phyloP scores from a whole-genome alignment of 2,329 filamentous ascomycete genomes.

The Exophiala mesophila region DNA sequence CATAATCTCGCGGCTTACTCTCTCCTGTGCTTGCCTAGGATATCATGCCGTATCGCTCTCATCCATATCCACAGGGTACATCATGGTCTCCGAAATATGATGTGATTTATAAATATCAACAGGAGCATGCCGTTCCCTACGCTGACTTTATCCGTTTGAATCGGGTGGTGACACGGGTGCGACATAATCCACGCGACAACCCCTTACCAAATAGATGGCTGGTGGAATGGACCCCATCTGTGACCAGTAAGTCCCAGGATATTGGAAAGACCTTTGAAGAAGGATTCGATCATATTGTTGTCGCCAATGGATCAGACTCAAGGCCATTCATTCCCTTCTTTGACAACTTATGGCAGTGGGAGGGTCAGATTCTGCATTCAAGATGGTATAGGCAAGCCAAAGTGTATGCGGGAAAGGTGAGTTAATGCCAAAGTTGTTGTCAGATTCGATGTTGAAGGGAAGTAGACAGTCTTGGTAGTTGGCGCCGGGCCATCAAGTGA shows the following conservation, averaged over 20 bases:
- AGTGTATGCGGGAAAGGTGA: constrained; percentile 9
- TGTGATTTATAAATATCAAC: constrained; percentile 11
- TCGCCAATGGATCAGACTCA: constrained; percentile 10
- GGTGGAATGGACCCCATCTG: constrained; percentile 10
- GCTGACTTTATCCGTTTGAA: constrained; percentile 5
- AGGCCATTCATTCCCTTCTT: constrained; percentile 12
- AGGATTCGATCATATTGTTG: constrained; percentile 8
- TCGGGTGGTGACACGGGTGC: constrained; percentile 6
- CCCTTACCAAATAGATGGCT: constrained; percentile 6
- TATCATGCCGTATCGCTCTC: constrained; percentile 15
- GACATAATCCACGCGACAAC: constrained; percentile 4
- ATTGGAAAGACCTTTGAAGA: constrained; percentile 8
- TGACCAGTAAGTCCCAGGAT: constrained; percentile 5
- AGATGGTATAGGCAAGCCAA: constrained; percentile 9
- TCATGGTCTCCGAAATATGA: constrained; percentile 9
- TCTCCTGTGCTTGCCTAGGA: constrained; percentile 3
- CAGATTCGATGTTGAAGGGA: constrained; percentile 2
- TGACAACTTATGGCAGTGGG: constrained; percentile 5
- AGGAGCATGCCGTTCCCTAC: constrained; percentile 7
- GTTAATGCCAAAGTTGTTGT: background rate
- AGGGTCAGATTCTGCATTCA: constrained; percentile 7
- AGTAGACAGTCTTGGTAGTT: constrained; percentile 8
- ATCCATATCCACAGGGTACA: constrained; percentile 5
- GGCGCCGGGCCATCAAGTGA: constrained; percentile 10
- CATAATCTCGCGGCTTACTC: background rate